Evolutionary conservation across 2,329 filamentous ascomycete species (phyloP).

Genomic region (Fusarium burgessii): DNA sequence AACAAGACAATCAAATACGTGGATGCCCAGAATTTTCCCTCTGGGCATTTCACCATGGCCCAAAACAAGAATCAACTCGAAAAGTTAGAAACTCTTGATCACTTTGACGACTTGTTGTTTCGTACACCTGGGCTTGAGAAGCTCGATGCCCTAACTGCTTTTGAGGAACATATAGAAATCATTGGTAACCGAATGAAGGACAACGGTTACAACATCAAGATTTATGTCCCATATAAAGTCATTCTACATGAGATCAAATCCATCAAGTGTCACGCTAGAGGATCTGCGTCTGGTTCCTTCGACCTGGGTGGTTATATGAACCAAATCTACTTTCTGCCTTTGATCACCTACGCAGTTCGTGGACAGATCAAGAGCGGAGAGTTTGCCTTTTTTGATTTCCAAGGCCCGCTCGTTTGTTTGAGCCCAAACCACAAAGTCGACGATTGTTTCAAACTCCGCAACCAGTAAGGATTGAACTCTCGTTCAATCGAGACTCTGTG

Average conservation of each 20-base stretch:
- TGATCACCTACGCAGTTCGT: fast-evolving
- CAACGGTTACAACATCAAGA: neutral
- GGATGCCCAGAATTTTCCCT: neutral
- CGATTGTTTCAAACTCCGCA: fast-evolving
- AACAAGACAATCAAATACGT: neutral
- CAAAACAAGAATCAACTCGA: neutral
- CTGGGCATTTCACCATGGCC: fast-evolving
- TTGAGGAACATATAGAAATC: neutral
- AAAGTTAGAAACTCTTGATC: neutral
- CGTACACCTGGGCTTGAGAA: too few species aligned
- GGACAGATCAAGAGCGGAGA: neutral
- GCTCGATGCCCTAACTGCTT: neutral
- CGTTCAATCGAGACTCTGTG: neutral
- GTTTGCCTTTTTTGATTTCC: neutral
- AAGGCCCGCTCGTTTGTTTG: neutral
- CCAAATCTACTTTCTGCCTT: fast-evolving
- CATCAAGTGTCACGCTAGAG: neutral
- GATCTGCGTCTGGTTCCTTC: neutral
- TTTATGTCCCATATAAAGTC: neutral
- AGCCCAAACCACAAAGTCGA: neutral
- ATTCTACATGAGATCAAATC: fast-evolving
- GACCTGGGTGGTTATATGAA: neutral
- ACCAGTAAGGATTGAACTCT: neutral
- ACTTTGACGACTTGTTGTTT: too few species aligned
- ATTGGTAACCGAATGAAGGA: neutral